A percentile compares a stretch with the other conserved stretches of the same genome.
Conservation (phyloP, 306 rosid genomes). For the Lathyrus oleraceus region DNA sequence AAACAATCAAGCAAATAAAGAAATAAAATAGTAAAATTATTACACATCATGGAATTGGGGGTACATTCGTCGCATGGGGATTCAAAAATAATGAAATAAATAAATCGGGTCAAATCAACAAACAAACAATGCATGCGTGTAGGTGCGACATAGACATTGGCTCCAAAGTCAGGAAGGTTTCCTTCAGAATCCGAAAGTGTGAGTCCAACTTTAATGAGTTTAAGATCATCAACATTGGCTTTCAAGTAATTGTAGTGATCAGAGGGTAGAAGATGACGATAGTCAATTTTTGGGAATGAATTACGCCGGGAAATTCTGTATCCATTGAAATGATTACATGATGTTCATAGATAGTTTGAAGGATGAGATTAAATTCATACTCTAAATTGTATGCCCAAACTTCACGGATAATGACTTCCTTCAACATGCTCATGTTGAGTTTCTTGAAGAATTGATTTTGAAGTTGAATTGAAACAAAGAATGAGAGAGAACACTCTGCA, state of each 20-base stretch:
- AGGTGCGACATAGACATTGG: too few relatives aligned
- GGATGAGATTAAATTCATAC: neutral
- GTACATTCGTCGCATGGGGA: too few relatives aligned
- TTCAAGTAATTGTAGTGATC: neutral
- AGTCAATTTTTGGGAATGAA: neutral
- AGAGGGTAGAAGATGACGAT: neutral
- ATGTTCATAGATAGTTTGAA: neutral
- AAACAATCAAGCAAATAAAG: too few relatives aligned
- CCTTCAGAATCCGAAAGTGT: too few relatives aligned
- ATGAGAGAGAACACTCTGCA: neutral
- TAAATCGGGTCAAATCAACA: too few relatives aligned
- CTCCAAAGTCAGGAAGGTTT: too few relatives aligned
- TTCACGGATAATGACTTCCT: neutral
- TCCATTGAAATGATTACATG: neutral
- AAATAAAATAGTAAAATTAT: too few relatives aligned
- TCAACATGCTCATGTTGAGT: neutral
- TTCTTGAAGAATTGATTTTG: neutral
- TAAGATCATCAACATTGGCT: constrained; percentile 74
- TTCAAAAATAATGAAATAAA: too few relatives aligned
- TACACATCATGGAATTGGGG: too few relatives aligned
- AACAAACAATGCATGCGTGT: too few relatives aligned
- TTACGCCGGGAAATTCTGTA: neutral
- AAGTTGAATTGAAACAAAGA: neutral
- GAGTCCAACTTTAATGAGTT: constrained; percentile 64
- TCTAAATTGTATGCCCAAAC: neutral